A percentile compares a stretch with the other conserved stretches of the same genome.
These are phyloP conservation scores for Eimeria zaria DNA, from an alignment of 169 alveolate genomes.

Conservation along the genomic window DNA sequence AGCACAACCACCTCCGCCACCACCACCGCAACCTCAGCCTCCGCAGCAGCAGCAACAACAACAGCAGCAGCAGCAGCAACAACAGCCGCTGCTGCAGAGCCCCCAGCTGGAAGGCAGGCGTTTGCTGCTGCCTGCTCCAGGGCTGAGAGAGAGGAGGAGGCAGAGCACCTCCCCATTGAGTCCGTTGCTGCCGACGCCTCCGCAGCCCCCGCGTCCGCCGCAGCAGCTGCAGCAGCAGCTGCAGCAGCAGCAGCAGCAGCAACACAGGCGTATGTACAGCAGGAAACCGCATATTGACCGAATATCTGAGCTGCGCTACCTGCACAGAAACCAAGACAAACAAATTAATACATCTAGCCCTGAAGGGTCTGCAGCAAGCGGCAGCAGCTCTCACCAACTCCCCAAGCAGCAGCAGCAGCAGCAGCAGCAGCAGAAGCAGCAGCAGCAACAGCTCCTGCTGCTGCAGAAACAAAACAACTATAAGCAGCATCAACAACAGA, in stretches of 20 bases:
- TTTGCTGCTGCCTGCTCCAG: slow-evolving; percentile 17
- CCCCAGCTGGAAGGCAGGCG: slow-evolving; percentile 25
- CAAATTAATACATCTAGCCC: background rate
- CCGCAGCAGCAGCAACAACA: background rate
- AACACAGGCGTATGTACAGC: slow-evolving; percentile 22
- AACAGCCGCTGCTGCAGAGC: background rate
- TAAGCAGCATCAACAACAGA: background rate
- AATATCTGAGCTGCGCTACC: background rate
- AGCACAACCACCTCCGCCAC: background rate
- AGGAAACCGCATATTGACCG: slow-evolving; percentile 19
- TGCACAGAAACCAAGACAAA: background rate
- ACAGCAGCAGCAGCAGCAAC: slow-evolving; percentile 43
- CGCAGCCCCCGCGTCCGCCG: slow-evolving; percentile 7
- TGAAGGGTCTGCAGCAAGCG: slow-evolving; percentile 1
- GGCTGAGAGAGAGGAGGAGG: background rate
- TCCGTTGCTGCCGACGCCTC: slow-evolving; percentile 17
- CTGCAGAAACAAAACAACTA: background rate
- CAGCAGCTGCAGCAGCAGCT: slow-evolving; percentile 42
- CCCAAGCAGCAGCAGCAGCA: slow-evolving; percentile 21
- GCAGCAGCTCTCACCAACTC: background rate
- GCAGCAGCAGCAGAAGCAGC: background rate
- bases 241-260: slow-evolving; percentile 12
- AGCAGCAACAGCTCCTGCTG: background rate
- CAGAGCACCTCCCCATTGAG: background rate
- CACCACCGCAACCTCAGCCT: background rate